Percentiles rank a stretch among this genome's conserved stretches.
phyloP scores from a whole-genome alignment of 148 eudicot species.

The Diospyros lotus region DNA sequence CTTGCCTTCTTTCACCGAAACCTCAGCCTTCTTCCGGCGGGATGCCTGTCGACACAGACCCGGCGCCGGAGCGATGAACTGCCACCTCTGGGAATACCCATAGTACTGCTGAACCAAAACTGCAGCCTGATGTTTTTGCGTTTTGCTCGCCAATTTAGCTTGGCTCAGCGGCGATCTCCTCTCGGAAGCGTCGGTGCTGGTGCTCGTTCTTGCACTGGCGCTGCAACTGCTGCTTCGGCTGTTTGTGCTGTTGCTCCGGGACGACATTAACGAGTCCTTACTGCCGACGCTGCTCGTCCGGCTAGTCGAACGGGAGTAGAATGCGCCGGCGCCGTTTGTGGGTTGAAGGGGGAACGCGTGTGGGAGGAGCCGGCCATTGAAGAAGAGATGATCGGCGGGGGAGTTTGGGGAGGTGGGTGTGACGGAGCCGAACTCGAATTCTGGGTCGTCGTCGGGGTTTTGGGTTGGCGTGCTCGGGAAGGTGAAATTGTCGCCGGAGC shows the following conservation, averaged over 20 bases:
- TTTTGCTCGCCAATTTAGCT: not conserved
- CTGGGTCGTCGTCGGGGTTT: slow-evolving; percentile 11
- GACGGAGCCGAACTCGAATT: slow-evolving; percentile 50
- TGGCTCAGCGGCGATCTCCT: slow-evolving; percentile 4
- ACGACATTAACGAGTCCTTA: slow-evolving; percentile 11
- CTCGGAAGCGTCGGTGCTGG: slow-evolving; percentile 32
- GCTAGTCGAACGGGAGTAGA: slow-evolving; percentile 40
- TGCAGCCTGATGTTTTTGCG: not conserved
- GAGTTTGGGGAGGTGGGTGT: slow-evolving; percentile 41
- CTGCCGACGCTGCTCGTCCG: slow-evolving; percentile 44
- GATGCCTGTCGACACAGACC: slow-evolving; percentile 40
- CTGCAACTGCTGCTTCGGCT: slow-evolving; percentile 43
- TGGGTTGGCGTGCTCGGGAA: slow-evolving; percentile 22
- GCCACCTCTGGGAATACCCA: slow-evolving; percentile 55
- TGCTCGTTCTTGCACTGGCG: slow-evolving; percentile 35
- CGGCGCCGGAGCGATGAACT: slow-evolving; percentile 53
- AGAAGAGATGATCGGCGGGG: slow-evolving; percentile 82
- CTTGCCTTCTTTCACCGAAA: slow-evolving; percentile 6
- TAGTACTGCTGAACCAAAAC: slow-evolving; percentile 12
- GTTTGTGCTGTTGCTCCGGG: slow-evolving; percentile 4
- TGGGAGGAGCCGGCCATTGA: slow-evolving; percentile 66
- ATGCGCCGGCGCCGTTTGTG: not conserved
- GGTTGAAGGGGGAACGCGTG: slow-evolving; percentile 52
- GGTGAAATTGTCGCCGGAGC: slow-evolving; percentile 44
- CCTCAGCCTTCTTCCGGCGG: slow-evolving; percentile 25